A percentile compares a stretch with the other conserved stretches of the same genome.
These are phyloP conservation scores for Wickerhamomyces sydowiorum DNA, from an alignment of 805 yeast genomes.

Conservation along the genomic window DNA sequence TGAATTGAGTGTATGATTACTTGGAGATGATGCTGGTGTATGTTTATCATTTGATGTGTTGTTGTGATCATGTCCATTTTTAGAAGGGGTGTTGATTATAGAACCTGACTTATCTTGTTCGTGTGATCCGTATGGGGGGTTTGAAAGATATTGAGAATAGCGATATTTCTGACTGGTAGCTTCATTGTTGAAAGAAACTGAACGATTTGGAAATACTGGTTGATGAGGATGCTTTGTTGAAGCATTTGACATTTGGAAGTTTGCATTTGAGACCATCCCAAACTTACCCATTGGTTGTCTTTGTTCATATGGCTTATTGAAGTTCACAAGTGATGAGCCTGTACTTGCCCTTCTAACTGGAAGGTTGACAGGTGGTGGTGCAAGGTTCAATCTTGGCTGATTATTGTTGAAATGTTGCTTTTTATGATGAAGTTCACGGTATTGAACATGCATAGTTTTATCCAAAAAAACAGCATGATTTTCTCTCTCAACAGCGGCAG, in stretches of 20 bases:
- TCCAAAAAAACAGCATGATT: constrained; percentile 72
- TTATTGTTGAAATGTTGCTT: constrained; percentile 16
- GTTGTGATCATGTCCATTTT: neutral
- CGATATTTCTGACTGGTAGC: constrained; percentile 5
- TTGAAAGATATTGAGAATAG: constrained; percentile 1
- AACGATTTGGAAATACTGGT: constrained; percentile 4
- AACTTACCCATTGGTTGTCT: constrained; percentile 14
- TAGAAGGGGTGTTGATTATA: neutral
- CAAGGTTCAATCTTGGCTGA: constrained; percentile 44
- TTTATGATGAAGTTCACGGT: constrained; percentile 49
- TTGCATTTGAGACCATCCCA: constrained; percentile 1
- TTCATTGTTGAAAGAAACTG: constrained; percentile 17
- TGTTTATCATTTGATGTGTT: constrained; percentile 8
- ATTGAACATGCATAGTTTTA: constrained; percentile 81
- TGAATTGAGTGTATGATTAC: constrained; percentile 15
- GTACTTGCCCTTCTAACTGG: constrained; percentile 35
- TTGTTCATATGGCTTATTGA: neutral
- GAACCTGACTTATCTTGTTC: neutral
- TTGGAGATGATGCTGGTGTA: constrained; percentile 23
- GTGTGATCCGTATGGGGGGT: neutral
- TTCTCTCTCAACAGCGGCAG: constrained; percentile 80
- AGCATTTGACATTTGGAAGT: neutral
- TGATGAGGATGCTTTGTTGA: neutral
- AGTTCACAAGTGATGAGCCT: constrained; percentile 12
- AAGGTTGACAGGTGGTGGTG: constrained; percentile 79